Evolutionary conservation across 805 yeast species (phyloP).

Genomic region (Saturnispora quitensis): DNA sequence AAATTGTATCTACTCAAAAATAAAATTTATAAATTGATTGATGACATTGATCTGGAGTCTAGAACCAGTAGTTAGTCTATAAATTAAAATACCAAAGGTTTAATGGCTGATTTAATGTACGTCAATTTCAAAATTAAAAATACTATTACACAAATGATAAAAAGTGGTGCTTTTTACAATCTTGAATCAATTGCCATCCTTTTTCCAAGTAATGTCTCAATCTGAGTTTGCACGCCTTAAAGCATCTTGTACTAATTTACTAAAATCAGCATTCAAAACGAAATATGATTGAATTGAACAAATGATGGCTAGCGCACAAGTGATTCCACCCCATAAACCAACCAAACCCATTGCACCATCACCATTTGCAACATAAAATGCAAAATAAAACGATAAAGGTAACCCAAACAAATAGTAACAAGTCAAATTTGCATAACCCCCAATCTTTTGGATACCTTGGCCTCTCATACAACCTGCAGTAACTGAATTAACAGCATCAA

Average conservation of each 20-base stretch:
- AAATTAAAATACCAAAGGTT: neutral
- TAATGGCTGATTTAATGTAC: neutral
- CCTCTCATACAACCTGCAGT: conserved; percentile 50
- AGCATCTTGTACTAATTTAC: conserved; percentile 41
- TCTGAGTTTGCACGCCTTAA: conserved; percentile 25
- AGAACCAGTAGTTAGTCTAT: neutral
- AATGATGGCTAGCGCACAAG: conserved; percentile 31
- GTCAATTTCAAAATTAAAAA: neutral
- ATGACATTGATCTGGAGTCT: neutral
- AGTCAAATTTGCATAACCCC: conserved; percentile 43
- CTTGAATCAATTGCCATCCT: neutral
- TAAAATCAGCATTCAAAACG: conserved; percentile 41
- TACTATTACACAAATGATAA: neutral
- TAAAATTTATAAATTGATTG: conserved; percentile 2
- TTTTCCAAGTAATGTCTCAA: neutral
- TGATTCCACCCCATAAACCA: conserved; percentile 31
- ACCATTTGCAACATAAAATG: conserved; percentile 34
- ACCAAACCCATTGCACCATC: conserved; percentile 28
- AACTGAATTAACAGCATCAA: conserved; percentile 40
- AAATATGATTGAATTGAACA: conserved; percentile 41
- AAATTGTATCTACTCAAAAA: conserved; percentile 11
- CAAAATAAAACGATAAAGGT: conserved; percentile 55
- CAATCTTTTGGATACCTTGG: conserved; percentile 49
- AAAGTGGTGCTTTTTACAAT: neutral
- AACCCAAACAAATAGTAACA: conserved; percentile 63